Evolutionary conservation across 768 basidiomycete species (phyloP).

Genomic region (Lentinula detonsa): DNA sequence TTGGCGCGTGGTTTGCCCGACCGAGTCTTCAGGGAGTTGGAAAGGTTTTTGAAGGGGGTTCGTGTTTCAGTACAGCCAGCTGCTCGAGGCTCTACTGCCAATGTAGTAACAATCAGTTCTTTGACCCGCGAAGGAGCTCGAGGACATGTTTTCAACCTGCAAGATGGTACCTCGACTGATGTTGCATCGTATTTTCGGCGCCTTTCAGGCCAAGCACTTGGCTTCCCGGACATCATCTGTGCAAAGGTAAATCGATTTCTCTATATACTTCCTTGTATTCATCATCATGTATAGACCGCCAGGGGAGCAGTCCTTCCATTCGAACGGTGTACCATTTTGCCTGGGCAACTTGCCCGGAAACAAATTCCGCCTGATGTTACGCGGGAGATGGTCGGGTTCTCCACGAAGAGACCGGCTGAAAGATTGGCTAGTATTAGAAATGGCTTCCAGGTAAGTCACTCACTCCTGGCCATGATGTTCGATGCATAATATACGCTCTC

Average conservation of each 20-base stretch:
- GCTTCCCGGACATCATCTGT: conserved; percentile 47
- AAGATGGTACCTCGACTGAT: conserved; percentile 37
- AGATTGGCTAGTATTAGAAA: conserved; percentile 48
- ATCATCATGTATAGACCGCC: conserved; percentile 39
- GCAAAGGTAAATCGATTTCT: conserved; percentile 36
- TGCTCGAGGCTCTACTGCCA: conserved; percentile 10
- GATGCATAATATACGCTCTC: not conserved
- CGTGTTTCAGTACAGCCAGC: conserved; percentile 24
- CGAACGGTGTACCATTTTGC: conserved; percentile 55
- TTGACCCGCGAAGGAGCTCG: conserved; percentile 47
- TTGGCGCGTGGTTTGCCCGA: conserved; percentile 38
- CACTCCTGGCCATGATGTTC: not conserved
- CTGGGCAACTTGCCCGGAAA: conserved; percentile 68
- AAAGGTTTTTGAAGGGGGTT: conserved; percentile 30
- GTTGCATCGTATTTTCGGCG: conserved; percentile 32
- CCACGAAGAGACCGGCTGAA: conserved; percentile 56
- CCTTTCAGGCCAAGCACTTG: conserved; percentile 24
- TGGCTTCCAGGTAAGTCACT: conserved; percentile 41
- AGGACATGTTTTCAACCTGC: conserved; percentile 39
- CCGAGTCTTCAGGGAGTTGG: conserved; percentile 39
- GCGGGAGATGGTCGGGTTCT: conserved; percentile 55
- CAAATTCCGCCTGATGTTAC: conserved; percentile 66
- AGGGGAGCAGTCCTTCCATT: conserved; percentile 59
- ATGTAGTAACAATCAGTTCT: conserved; percentile 33
- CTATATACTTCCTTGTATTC: not conserved